These are phyloP conservation scores for Ophiostoma populinum DNA, from an alignment of 2,329 filamentous ascomycete genomes.

Conservation along the genomic window DNA sequence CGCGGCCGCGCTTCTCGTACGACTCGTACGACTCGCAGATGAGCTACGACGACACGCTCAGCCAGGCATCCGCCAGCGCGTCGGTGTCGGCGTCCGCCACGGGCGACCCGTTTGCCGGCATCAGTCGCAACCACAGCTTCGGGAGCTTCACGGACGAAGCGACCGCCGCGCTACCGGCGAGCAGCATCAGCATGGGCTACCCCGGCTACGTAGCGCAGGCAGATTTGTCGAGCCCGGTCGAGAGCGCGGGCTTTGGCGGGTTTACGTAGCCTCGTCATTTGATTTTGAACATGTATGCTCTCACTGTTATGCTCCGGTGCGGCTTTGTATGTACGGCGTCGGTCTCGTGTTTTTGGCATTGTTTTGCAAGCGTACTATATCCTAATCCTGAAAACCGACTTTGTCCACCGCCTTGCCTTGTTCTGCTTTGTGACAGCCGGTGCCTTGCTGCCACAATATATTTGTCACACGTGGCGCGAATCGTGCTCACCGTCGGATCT, in stretches of 20 bases:
- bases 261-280: constrained; percentile 2
- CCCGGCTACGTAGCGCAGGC: neutral
- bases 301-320: neutral
- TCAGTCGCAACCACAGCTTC: constrained; percentile 8
- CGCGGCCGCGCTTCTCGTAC: neutral
- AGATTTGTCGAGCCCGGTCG: constrained; percentile 2
- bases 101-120: too few species aligned
- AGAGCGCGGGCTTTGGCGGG: neutral
- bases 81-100: constrained; percentile 7
- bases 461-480: too few species aligned
- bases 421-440: too few species aligned
- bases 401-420: too few species aligned
- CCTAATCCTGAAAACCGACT: too few species aligned
- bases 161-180: neutral
- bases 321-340: too few species aligned
- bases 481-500: too few species aligned
- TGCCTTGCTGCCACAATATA: too few species aligned
- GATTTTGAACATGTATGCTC: neutral
- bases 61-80: constrained; percentile 5
- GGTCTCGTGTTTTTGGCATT: too few species aligned
- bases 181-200: neutral
- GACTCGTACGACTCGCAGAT: constrained; percentile 1
- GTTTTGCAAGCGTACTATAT: too few species aligned
- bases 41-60: constrained; percentile 3
- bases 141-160: constrained; percentile 7